Conservation (phyloP, 1,284 basidiomycete genomes). For the Sanghuangporus weigelae region DNA sequence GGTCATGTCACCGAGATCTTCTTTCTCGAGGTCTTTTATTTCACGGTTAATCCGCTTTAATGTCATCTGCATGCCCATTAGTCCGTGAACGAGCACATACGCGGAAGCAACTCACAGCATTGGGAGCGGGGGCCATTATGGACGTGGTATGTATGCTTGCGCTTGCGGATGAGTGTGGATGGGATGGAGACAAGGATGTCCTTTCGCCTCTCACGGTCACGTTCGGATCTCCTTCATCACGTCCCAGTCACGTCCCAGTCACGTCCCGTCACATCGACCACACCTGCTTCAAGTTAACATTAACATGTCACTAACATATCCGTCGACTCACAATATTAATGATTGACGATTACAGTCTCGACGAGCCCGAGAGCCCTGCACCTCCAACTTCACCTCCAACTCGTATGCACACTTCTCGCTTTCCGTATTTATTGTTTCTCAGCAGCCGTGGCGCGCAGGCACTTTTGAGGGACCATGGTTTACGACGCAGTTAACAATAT, state of each 20-base stretch:
- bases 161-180: too few species aligned
- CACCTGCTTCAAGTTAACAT: not conserved
- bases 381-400: constrained; percentile 59
- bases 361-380: constrained; percentile 21
- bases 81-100: not conserved
- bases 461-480: constrained; percentile 91
- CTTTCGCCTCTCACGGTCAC: too few species aligned
- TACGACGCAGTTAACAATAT: constrained; percentile 82
- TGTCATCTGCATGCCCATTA: constrained; percentile 53
- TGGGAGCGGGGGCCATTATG: not conserved
- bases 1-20: constrained; percentile 73
- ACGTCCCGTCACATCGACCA: not conserved
- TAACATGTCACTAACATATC: not conserved
- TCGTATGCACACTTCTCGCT: constrained; percentile 29
- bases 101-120: not conserved
- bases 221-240: too few species aligned
- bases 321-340: not conserved
- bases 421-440: not conserved
- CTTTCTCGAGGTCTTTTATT: constrained; percentile 78
- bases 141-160: not conserved
- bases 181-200: too few species aligned
- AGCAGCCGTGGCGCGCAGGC: constrained; percentile 30
- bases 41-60: constrained; percentile 86
- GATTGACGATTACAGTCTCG: not conserved
- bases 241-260: too few species aligned